phyloP scores from a whole-genome alignment of 495 filamentous ascomycete genomes.

The Peziza echinospora region DNA sequence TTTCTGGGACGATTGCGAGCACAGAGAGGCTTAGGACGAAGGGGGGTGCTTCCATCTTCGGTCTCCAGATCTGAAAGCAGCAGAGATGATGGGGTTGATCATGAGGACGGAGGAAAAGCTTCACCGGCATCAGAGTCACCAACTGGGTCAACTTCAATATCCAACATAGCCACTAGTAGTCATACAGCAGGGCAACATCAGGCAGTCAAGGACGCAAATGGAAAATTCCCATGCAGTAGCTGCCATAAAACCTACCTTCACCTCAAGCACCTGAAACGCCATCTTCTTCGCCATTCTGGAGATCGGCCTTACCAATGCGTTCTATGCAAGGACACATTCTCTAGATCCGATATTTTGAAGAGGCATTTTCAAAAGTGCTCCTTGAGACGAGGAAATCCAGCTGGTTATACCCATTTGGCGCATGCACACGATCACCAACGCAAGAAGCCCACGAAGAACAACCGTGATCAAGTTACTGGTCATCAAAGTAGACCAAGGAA shows the following conservation, averaged over 20 bases:
- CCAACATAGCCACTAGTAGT: background rate
- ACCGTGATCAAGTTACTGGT: no score
- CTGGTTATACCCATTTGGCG: conserved; percentile 73
- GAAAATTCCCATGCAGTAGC: conserved; percentile 91
- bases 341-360: conserved; percentile 92
- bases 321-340: conserved; percentile 95
- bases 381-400: conserved; percentile 80
- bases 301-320: conserved; percentile 94
- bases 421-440: conserved; percentile 69
- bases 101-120: no score
- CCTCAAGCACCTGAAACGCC: conserved; percentile 90
- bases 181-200: background rate
- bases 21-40: no score
- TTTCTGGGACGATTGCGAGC: no score
- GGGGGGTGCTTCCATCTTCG: no score
- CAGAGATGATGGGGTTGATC: no score
- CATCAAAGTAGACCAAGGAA: no score
- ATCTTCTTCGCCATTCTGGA: conserved; percentile 84
- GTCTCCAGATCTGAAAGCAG: no score
- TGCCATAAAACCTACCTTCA: conserved; percentile 96
- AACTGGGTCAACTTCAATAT: no score
- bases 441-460: background rate
- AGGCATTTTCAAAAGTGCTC: conserved; percentile 98
- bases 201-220: conserved; percentile 73
- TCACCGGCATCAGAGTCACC: no score